phyloP scores from a whole-genome alignment of 495 filamentous ascomycete species.

The Aspergillus ellipticus region DNA sequence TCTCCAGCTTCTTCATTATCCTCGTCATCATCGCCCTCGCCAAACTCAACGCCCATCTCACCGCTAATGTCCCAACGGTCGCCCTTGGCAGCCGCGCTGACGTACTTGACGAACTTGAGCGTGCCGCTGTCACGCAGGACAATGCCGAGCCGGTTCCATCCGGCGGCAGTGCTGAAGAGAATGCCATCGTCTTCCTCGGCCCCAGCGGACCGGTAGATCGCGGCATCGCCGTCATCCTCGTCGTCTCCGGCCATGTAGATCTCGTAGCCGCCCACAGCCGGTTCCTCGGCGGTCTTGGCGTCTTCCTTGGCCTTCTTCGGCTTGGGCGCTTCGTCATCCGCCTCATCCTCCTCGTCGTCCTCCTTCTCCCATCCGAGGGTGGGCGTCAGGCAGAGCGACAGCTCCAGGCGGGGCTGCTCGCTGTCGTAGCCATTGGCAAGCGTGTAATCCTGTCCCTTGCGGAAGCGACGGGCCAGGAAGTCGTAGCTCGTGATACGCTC shows the following conservation, averaged over 20 bases:
- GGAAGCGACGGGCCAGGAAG: slow-evolving; percentile 76
- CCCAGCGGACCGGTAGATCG: slow-evolving; percentile 72
- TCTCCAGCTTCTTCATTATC: slow-evolving; percentile 28
- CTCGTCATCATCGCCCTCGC: slow-evolving; percentile 39
- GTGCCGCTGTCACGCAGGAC: slow-evolving; percentile 84
- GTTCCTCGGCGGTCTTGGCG: slow-evolving; percentile 43
- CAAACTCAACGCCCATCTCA: slow-evolving; percentile 48
- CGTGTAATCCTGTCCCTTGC: slow-evolving; percentile 84
- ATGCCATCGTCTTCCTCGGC: slow-evolving; percentile 86
- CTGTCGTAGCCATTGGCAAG: slow-evolving; percentile 78
- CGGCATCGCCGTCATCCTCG: slow-evolving; percentile 56
- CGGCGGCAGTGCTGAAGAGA: slow-evolving; percentile 79
- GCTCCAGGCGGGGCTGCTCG: slow-evolving; percentile 77
- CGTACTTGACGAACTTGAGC: slow-evolving; percentile 94
- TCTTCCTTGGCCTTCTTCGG: slow-evolving; percentile 16
- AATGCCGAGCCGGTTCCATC: slow-evolving; percentile 86
- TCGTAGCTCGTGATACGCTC: slow-evolving; percentile 57
- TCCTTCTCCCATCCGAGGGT: slow-evolving; percentile 77
- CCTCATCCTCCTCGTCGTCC: slow-evolving; percentile 52
- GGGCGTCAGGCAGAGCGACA: slow-evolving; percentile 81
- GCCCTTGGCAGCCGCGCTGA: slow-evolving; percentile 73
- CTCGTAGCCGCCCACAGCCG: slow-evolving; percentile 75
- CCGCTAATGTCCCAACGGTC: slow-evolving; percentile 92
- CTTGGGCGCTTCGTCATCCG: slow-evolving; percentile 28
- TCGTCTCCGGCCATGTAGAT: slow-evolving; percentile 91